Percentiles rank a stretch among this genome's conserved stretches.
These are phyloP conservation scores for Candida easanensis DNA, from an alignment of 805 yeast species.

Conservation along the genomic window DNA sequence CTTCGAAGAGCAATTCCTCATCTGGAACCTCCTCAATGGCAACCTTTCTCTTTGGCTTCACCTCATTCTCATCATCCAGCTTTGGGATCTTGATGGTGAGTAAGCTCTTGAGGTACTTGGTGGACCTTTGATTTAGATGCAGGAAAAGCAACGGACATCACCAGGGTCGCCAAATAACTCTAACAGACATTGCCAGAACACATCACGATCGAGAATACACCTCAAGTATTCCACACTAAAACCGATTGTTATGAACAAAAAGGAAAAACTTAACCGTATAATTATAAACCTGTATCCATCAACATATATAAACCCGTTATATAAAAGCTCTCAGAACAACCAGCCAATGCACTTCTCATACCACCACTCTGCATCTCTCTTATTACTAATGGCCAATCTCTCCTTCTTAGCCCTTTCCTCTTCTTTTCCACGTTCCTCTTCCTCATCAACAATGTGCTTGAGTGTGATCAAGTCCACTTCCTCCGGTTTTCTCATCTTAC, in stretches of 20 bases:
- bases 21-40: constrained; percentile 48
- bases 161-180: too few species aligned
- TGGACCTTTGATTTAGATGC: too few species aligned
- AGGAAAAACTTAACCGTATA: too few species aligned
- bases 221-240: too few species aligned
- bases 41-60: constrained; percentile 43
- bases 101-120: constrained; percentile 52
- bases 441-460: constrained; percentile 38
- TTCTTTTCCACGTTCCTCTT: constrained; percentile 28
- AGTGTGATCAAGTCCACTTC: constrained; percentile 62
- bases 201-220: too few species aligned
- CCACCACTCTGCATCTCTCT: constrained; percentile 41
- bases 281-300: too few species aligned
- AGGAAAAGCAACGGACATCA: too few species aligned
- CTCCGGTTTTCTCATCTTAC: constrained; percentile 45
- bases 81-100: constrained; percentile 53
- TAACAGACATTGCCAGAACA: too few species aligned
- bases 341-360: constrained; percentile 47
- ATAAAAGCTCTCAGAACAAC: constrained; percentile 34
- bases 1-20: constrained; percentile 42
- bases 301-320: too few species aligned
- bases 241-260: too few species aligned
- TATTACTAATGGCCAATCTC: constrained; percentile 18
- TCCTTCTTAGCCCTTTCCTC: constrained; percentile 26
- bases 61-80: constrained; percentile 30